Base-by-base conservation (phyloP, 2,329 filamentous ascomycete species). In the Didymella pomorum region DNA sequence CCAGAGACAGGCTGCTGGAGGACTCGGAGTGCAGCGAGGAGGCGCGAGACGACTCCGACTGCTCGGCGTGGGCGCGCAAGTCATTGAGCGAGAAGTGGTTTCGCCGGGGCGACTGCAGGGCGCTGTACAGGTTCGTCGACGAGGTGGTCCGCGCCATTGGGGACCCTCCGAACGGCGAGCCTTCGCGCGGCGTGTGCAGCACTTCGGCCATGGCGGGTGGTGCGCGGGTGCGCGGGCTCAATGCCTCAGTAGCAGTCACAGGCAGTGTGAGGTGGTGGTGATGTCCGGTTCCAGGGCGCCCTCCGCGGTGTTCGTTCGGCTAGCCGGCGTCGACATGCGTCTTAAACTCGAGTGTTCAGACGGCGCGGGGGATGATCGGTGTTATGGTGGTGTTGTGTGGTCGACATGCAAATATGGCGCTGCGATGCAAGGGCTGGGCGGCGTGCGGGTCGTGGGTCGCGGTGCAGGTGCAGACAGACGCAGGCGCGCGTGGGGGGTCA, bases 11-110 rank as follows among this genome's bases (percentile, higher is more conserved):
- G 65, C 84, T 89, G 67, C 86, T 88, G 18, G 84, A 83, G 4
- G 87, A 84, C 3, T 87, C 90, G 2, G 88, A 89, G 23, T 82
- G 80, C 71, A 83, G 85, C 2, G 87, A 88, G 4, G 83, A 82
- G 55, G 70, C 83, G 49, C 72, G 71, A 26, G 76, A 77, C 44
- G 77, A 74, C 50, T 71, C 67, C 43, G 76, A 73, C 42, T 70
- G 66, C 51, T 74, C 62, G 25, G 76, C 74, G 56, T 66, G 67
- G 26, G 74, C 65, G 63, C 65, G 73, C 64, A 79, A 70, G 62
- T 79, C 76, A 57, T 72, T 67, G 45, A 71, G 69, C 48, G 74
- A 73, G 61, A 70, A 73, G 60, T 65, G 71, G 56, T 71, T 72
- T 58, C 74, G 73, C 43, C 73, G 73, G 37, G 73, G 70, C 23